These are phyloP conservation scores for Eruca vesicaria DNA, from an alignment of 441 rosid genomes.

Conservation along the genomic window DNA sequence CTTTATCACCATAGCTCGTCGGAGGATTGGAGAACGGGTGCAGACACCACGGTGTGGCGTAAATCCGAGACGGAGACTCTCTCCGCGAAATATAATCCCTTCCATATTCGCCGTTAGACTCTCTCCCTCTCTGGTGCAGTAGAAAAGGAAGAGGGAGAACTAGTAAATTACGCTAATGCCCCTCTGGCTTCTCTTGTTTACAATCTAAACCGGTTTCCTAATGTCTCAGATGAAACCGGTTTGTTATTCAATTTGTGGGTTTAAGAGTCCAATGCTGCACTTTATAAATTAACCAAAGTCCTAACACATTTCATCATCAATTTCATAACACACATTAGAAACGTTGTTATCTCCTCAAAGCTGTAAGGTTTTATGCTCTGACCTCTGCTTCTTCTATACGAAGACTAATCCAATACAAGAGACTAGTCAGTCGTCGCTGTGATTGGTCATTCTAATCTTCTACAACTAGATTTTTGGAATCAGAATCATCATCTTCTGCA, in stretches of 20 bases:
- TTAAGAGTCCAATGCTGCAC: not conserved
- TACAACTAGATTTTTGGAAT: not conserved
- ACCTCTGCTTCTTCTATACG: not conserved
- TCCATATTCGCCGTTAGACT: conserved; percentile 29
- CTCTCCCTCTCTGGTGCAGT: not conserved
- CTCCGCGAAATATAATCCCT: conserved; percentile 29
- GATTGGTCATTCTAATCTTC: not conserved
- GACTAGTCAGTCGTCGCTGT: not conserved
- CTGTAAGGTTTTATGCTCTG: conserved; percentile 1
- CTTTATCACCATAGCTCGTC: conserved; percentile 31
- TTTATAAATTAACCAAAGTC: not conserved
- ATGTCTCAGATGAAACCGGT: not conserved
- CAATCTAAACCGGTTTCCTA: not conserved
- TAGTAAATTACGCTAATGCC: not conserved
- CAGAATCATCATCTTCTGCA: not conserved
- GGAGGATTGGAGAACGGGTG: not conserved
- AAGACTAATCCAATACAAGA: not conserved
- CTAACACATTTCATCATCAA: not conserved
- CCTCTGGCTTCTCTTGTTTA: not conserved
- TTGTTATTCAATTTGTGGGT: not conserved
- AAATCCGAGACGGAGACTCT: conserved; percentile 11
- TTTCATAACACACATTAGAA: not conserved
- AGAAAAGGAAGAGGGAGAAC: no score
- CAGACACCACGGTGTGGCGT: not conserved
- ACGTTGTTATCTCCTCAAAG: not conserved